Evolutionary conservation across 23 red algal species (phyloP), one percentile per base, ranked within the genome.

Genomic region (Pyropia haitanensis): DNA sequence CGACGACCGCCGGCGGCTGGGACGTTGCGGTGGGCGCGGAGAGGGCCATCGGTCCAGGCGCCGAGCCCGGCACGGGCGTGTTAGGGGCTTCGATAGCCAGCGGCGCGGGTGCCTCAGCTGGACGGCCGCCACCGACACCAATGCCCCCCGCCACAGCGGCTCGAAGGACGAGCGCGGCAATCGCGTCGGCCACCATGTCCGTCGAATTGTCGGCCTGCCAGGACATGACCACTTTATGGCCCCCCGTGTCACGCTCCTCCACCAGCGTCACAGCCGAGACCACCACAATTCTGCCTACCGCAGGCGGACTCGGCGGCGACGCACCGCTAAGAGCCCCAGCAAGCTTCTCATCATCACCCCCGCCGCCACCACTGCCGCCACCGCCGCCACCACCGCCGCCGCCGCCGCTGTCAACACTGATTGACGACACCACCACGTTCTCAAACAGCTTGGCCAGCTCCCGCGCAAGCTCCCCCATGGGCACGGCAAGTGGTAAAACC

Each of bases 381-480:
- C 39, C 13, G 70, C 69, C 39, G 50, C 51, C 27, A 53, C 30
- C 4, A 27, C 70, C 5, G 50, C 52, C 51, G 19, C 39, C 39
- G 13, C 31, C 31, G 6, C 10, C 13, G 39, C 39, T 12, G 39
- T 10, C 7, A 46, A 3, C 10, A 46, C 39, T 46, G 39, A 3
- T 1, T 46, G 39, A 46, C 39, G 39, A 46, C 4, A 12, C 39
- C 39, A 46, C 70, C 24, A 96, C 73, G 24, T 78, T 55, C 23
- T 70, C 25, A 63, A 95, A 89, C 18, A 78, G 33, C 21, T 75
- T 71, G 32, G 64, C 78, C 20, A 96, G 70, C 55, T 96, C 83
- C 14, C 59, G 74, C 15, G 78, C 79, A 18, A 98, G 64, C 31
- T 75, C 77, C 23, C 69, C 56, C 55, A 78, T 75, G 18, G 84